A percentile compares a stretch with the other conserved stretches of the same genome.
Evolutionary conservation across 2,329 filamentous ascomycete species (phyloP).

Genomic region (Trichophaea hybrida): DNA sequence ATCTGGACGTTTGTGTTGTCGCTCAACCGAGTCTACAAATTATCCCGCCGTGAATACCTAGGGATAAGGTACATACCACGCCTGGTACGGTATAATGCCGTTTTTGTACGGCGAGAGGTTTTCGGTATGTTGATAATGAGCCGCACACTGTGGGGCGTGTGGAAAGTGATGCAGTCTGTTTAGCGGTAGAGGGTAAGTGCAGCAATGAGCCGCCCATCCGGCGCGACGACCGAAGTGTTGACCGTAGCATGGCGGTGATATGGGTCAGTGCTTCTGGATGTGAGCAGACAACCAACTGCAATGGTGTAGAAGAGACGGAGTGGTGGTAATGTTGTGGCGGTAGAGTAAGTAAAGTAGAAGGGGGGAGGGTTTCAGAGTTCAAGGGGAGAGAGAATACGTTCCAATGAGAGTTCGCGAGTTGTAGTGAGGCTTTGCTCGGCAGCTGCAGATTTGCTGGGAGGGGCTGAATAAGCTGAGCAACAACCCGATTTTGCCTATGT

Average conservation of each 20-base stretch:
- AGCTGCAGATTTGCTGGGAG: neutral
- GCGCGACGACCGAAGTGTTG: constrained; percentile 5
- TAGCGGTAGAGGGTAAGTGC: neutral
- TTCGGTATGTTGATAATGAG: constrained; percentile 12
- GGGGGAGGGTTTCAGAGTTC: neutral
- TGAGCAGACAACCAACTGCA: neutral
- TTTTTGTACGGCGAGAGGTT: constrained; percentile 15
- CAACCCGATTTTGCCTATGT: neutral
- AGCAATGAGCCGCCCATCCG: constrained; percentile 6
- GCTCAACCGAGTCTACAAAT: neutral
- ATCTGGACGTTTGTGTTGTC: neutral
- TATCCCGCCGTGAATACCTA: neutral
- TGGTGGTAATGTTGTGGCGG: neutral
- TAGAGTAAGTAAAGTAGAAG: neutral
- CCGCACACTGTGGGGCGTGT: constrained; percentile 1
- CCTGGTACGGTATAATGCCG: constrained; percentile 16
- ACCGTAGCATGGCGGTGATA: constrained; percentile 2
- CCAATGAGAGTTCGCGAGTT: neutral
- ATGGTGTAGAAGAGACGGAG: neutral
- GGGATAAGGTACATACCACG: constrained; percentile 13
- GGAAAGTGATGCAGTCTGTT: neutral
- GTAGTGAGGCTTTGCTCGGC: neutral
- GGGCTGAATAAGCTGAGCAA: neutral
- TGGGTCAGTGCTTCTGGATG: neutral
- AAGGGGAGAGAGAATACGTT: neutral